phyloP scores from a whole-genome alignment of 495 filamentous ascomycete genomes.

The Trichoderma virens region DNA sequence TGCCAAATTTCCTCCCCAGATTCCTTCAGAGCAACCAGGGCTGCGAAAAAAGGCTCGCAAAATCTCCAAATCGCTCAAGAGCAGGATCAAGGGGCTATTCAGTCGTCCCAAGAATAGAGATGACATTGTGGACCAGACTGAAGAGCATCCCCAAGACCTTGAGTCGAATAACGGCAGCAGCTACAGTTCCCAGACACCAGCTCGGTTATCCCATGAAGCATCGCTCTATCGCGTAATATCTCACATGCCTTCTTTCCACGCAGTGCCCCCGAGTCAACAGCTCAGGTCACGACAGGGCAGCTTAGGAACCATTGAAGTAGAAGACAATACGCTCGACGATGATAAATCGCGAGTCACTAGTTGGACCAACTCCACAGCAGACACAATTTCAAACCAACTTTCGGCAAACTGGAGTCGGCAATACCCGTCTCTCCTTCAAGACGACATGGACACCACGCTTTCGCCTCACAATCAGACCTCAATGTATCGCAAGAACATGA shows the following conservation, averaged over 20 bases:
- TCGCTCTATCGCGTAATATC: constrained; percentile 34
- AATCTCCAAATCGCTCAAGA: constrained; percentile 54
- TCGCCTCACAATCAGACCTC: neutral
- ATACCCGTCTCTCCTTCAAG: neutral
- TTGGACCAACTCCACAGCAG: constrained; percentile 57
- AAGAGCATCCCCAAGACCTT: constrained; percentile 32
- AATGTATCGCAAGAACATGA: too few relatives aligned
- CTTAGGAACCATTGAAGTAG: constrained; percentile 43
- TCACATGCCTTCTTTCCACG: constrained; percentile 32
- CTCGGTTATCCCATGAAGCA: neutral
- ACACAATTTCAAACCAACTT: constrained; percentile 35
- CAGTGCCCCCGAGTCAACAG: constrained; percentile 29
- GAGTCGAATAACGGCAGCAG: neutral
- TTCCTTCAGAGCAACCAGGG: constrained; percentile 22
- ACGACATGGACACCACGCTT: neutral
- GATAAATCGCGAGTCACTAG: constrained; percentile 66
- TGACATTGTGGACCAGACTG: constrained; percentile 27
- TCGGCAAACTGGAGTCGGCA: constrained; percentile 33
- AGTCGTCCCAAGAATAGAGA: constrained; percentile 35
- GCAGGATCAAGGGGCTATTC: constrained; percentile 54
- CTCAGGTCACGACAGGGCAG: constrained; percentile 42
- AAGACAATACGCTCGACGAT: constrained; percentile 36
- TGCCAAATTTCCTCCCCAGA: neutral
- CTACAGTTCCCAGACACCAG: neutral
- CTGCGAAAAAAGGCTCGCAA: constrained; percentile 49